phyloP scores from a whole-genome alignment of 1,284 basidiomycete genomes.

The Puccinia triticina region DNA sequence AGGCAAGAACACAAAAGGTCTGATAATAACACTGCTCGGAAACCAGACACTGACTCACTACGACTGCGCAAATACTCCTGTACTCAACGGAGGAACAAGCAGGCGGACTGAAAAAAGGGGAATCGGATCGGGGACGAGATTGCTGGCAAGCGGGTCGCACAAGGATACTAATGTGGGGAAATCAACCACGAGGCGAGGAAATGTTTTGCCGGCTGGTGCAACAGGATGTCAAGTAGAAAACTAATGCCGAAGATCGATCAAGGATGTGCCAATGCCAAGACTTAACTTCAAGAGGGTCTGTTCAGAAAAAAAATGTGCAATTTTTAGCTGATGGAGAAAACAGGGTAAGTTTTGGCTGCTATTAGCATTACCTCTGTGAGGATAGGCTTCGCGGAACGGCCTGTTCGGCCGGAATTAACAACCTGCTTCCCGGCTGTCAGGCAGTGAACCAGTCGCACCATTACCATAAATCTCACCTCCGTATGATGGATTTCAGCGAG shows the following conservation, averaged over 20 bases:
- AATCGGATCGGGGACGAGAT: not conserved
- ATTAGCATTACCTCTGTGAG: not conserved
- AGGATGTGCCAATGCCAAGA: conserved; percentile 1
- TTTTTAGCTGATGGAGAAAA: not conserved
- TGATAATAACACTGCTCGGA: not conserved
- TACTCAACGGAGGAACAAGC: conserved; percentile 1
- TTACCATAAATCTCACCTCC: not conserved
- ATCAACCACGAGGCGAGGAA: conserved; percentile 8
- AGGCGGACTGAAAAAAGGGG: not conserved
- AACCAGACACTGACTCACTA: conserved; percentile 14
- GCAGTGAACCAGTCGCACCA: conserved; percentile 19
- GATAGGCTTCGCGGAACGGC: not conserved
- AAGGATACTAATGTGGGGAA: not conserved
- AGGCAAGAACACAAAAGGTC: not conserved
- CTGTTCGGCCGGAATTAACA: not conserved
- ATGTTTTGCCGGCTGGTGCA: not conserved
- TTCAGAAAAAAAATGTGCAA: not conserved
- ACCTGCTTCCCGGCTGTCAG: conserved; percentile 10
- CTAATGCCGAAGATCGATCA: not conserved
- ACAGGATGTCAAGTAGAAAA: conserved; percentile 6
- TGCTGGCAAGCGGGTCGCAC: not conserved
- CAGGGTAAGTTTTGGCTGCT: not conserved
- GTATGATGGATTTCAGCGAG: too few relatives aligned
- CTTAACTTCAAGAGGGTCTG: not conserved
- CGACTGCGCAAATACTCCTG: conserved; percentile 18